Percentiles rank a stretch among this genome's conserved stretches.
Conservation (phyloP, 352 stramenopile species). For the Hyaloperonospora arabidopsidis region DNA sequence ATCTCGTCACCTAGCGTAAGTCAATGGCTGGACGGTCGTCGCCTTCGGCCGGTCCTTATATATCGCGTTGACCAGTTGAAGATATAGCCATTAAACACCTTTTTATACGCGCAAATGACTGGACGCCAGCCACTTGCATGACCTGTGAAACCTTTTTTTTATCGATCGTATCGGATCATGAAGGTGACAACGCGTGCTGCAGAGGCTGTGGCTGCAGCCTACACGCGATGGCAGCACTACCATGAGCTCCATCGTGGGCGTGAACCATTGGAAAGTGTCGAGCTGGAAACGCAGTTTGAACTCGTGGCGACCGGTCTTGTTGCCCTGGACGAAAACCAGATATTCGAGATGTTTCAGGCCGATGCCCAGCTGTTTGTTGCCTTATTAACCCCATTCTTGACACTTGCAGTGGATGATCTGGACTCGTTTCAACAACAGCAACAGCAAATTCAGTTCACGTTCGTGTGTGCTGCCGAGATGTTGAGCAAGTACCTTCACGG, state of each 20-base stretch:
- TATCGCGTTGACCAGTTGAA: too few relatives aligned
- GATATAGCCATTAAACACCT: too few relatives aligned
- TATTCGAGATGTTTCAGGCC: constrained; percentile 26
- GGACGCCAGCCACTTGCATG: too few relatives aligned
- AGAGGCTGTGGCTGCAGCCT: constrained; percentile 10
- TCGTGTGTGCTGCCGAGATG: constrained; percentile 29
- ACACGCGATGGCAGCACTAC: constrained; percentile 22
- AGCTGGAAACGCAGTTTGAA: constrained; percentile 44
- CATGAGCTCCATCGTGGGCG: constrained; percentile 4
- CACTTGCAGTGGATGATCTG: constrained; percentile 5
- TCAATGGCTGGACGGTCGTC: constrained; percentile 87
- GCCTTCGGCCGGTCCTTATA: constrained; percentile 22
- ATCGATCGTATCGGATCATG: too few relatives aligned
- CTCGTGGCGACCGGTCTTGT: constrained; percentile 38
- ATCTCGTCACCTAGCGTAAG: too few relatives aligned
- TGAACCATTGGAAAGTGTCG: constrained; percentile 6
- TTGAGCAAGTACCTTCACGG: constrained; percentile 22
- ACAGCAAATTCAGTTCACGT: too few relatives aligned
- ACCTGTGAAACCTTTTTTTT: too few relatives aligned
- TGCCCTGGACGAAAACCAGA: constrained; percentile 18
- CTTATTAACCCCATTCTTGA: constrained; percentile 38
- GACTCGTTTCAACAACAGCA: constrained; percentile 31
- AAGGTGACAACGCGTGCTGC: not conserved
- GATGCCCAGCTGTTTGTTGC: constrained; percentile 13
- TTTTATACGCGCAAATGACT: too few relatives aligned